A percentile compares a stretch with the other conserved stretches of the same genome.
phyloP scores from a whole-genome alignment of 2,329 filamentous ascomycete genomes.

The Colletotrichum shisoi region DNA sequence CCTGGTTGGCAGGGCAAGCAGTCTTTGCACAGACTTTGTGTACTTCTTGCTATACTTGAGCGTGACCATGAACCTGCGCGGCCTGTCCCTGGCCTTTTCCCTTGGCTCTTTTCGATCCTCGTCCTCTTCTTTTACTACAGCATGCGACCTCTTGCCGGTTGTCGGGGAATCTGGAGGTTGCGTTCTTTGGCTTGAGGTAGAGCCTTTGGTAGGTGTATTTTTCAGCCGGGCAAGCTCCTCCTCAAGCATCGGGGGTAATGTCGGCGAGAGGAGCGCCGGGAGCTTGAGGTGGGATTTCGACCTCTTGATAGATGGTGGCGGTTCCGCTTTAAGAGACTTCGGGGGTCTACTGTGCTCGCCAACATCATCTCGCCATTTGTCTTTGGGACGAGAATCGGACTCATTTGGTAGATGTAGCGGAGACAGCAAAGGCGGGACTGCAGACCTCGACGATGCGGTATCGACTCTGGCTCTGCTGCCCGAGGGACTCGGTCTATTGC shows the following conservation, averaged over 20 bases:
- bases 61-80: slow-evolving; percentile 52
- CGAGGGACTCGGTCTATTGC: slow-evolving; percentile 49
- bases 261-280: slow-evolving; percentile 64
- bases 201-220: slow-evolving; percentile 44
- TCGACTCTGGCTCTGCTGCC: slow-evolving; percentile 53
- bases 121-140: slow-evolving; percentile 46
- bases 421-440: slow-evolving; percentile 62
- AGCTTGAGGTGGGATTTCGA: slow-evolving; percentile 51
- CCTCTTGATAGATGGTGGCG: slow-evolving; percentile 49
- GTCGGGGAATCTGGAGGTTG: slow-evolving; percentile 47
- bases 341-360: slow-evolving; percentile 32
- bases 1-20: slow-evolving; percentile 55
- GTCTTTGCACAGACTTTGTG: slow-evolving; percentile 55
- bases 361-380: slow-evolving; percentile 44
- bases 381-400: slow-evolving; percentile 41
- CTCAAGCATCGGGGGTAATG: slow-evolving; percentile 61
- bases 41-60: slow-evolving; percentile 60
- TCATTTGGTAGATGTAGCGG: slow-evolving; percentile 59
- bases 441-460: slow-evolving; percentile 48
- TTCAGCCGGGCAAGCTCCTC: slow-evolving; percentile 53
- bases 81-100: slow-evolving; percentile 35
- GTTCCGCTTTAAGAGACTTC: slow-evolving; percentile 40
- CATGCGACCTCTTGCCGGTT: slow-evolving; percentile 44
- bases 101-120: slow-evolving; percentile 47
- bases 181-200: slow-evolving; percentile 40